Evolutionary conservation across 2,329 filamentous ascomycete genomes (phyloP).

Genomic region (Aspergillus neoniger): DNA sequence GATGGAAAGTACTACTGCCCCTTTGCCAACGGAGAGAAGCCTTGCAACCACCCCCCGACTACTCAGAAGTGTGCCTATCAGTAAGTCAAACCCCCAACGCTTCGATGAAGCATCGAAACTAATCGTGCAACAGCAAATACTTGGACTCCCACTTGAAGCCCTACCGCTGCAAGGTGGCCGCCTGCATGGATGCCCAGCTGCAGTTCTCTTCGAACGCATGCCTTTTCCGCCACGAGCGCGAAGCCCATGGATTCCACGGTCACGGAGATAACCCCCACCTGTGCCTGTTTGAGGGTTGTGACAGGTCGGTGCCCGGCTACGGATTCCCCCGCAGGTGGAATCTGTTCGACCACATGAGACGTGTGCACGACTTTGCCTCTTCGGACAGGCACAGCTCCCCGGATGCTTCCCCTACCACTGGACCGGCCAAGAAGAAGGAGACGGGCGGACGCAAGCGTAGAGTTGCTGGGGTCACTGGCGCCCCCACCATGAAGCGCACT

Average conservation of each 20-base stretch:
- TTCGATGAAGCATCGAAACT: slow-evolving; percentile 16
- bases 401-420: slow-evolving; percentile 38
- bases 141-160: slow-evolving; percentile 96
- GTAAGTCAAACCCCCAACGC: slow-evolving; percentile 60
- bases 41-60: slow-evolving; percentile 88
- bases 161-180: slow-evolving; percentile 85
- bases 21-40: slow-evolving; percentile 65
- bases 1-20: slow-evolving; percentile 95
- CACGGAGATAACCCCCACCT: slow-evolving; percentile 91
- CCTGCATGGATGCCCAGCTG: slow-evolving; percentile 83
- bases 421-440: slow-evolving; percentile 44
- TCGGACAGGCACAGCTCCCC: slow-evolving; percentile 47
- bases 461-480: slow-evolving; percentile 39
- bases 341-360: slow-evolving; percentile 93
- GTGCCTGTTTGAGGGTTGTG: slow-evolving; percentile 84
- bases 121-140: slow-evolving; percentile 71
- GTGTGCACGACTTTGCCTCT: slow-evolving; percentile 70
- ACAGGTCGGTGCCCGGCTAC: slow-evolving; percentile 76
- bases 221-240: slow-evolving; percentile 88
- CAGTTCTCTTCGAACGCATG: slow-evolving; percentile 95
- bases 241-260: slow-evolving; percentile 93
- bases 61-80: slow-evolving; percentile 99
- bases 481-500: slow-evolving; percentile 46
- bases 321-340: slow-evolving; percentile 97
- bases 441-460: slow-evolving; percentile 42